Evolutionary conservation across 352 stramenopile species (phyloP).

Genomic region (Globisporangium barbulae): DNA sequence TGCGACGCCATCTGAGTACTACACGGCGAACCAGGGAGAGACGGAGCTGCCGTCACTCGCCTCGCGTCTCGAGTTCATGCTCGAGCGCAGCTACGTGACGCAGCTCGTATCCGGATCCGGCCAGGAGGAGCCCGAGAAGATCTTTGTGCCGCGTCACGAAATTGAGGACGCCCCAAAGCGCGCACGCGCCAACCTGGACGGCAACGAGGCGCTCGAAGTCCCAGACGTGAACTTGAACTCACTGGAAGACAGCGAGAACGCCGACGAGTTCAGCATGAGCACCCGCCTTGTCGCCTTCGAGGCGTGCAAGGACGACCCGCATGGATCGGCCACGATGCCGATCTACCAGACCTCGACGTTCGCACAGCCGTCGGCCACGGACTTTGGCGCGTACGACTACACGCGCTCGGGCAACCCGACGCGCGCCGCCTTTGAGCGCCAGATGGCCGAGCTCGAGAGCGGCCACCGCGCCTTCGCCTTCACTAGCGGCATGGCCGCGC

Average conservation of each 20-base stretch:
- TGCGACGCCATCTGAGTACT: conserved; percentile 22
- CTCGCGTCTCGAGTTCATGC: conserved; percentile 74
- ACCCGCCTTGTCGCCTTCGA: conserved; percentile 79
- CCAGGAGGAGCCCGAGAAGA: conserved; percentile 61
- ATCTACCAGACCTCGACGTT: conserved; percentile 93
- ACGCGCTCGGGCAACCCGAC: conserved; percentile 93
- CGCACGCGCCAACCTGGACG: conserved; percentile 65
- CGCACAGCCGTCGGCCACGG: conserved; percentile 82
- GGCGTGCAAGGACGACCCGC: conserved; percentile 85
- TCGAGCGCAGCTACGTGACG: conserved; percentile 84
- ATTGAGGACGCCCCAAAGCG: conserved; percentile 41
- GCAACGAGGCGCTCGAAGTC: conserved; percentile 60
- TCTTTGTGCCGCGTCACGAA: conserved; percentile 74
- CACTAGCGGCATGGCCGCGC: conserved; percentile 95
- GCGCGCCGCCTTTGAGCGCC: conserved; percentile 89
- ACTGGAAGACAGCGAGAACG: conserved; percentile 28
- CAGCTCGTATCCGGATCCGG: conserved; percentile 71
- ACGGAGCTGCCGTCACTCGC: conserved; percentile 31
- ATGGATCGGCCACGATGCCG: conserved; percentile 88
- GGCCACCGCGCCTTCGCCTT: conserved; percentile 86
- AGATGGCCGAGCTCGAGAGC: conserved; percentile 84
- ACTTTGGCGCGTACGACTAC: conserved; percentile 94
- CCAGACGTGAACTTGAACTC: conserved; percentile 32
- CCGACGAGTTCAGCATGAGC: conserved; percentile 60
- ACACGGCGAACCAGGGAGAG: conserved; percentile 35